Base-by-base conservation (phyloP, 2,329 filamentous ascomycete genomes). In the Microascus cirrosus region DNA sequence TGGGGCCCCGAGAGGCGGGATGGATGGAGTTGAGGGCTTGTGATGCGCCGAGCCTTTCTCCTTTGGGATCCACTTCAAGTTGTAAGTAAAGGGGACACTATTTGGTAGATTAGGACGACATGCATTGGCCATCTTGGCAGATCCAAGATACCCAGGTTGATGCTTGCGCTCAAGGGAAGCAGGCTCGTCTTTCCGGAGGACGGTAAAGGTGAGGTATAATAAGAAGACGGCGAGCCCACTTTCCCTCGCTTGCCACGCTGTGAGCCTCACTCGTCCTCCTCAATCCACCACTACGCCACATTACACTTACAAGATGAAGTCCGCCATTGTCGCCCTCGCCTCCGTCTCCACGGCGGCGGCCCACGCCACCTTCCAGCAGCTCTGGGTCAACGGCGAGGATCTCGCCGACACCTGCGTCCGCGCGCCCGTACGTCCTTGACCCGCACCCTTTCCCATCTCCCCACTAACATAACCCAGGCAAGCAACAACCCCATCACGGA, bases 401-500 rank as follows among this genome's bases (percentile, higher is more conserved):
- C 69, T 68, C 67, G 56, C 18, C 8, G 36, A 51, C 13, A 42
- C 51, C 25, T 58, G 56, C 18, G 39, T 50, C n/a, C 56, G 56
- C 25, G 39, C 52, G 22, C 56, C 56, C 7, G 56, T 58, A 50
- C 18, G 56, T 54, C 64, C 71, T 58, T n/a, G 25, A 34, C 39
- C 7, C 12, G 20, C 25, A 25, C 25, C 13, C 3, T 12, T 3
- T 22, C n/a, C 12, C 28, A 1, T 8, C 10, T 35, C 11, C 6
- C 25, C 28, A 34, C 55, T 51, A 18, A 58, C 56, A 22, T n/a
- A 22, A 32, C 20, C 34, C 28, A 78, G 1, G 52, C 65, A 0
- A 76, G 68, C 65, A 85, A 83, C 69, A 76, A 67, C 15, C 79
- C 80, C 2, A 72, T 83, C 7, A 73, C 71, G 12, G 69, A 74